These are phyloP conservation scores for Verticillium longisporum DNA, from an alignment of 2,329 filamentous ascomycete genomes.

Conservation along the genomic window DNA sequence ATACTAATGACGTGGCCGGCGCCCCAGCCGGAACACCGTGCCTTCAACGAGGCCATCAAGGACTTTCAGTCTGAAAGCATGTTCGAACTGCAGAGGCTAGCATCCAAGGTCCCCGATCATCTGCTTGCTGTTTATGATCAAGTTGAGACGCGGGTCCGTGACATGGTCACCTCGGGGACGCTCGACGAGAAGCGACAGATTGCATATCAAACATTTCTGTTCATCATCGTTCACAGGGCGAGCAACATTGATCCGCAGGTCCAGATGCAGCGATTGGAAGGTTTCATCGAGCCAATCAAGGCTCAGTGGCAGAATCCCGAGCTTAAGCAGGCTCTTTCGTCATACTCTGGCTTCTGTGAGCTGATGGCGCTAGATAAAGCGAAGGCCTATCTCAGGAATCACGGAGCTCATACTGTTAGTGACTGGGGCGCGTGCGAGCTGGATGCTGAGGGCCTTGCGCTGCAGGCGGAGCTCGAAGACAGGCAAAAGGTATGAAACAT, in stretches of 20 bases:
- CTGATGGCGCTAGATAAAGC: conserved; percentile 75
- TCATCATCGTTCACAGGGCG: conserved; percentile 89
- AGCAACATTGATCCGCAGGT: conserved; percentile 63
- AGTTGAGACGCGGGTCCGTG: conserved; percentile 74
- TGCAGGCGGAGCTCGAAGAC: conserved; percentile 74
- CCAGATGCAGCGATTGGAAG: conserved; percentile 64
- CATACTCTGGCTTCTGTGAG: conserved; percentile 72
- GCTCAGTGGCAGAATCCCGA: conserved; percentile 69
- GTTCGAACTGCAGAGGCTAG: conserved; percentile 80
- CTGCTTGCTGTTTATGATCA: conserved; percentile 83
- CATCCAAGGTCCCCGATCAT: conserved; percentile 85
- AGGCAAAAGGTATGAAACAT: conserved; percentile 53
- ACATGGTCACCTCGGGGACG: conserved; percentile 65
- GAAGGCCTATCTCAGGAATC: conserved; percentile 68
- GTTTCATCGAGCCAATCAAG: conserved; percentile 78
- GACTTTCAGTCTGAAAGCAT: conserved; percentile 81
- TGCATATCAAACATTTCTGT: conserved; percentile 83
- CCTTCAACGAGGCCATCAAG: conserved; percentile 83
- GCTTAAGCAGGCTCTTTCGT: conserved; percentile 62
- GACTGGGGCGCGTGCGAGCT: conserved; percentile 79
- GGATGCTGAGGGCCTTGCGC: conserved; percentile 68
- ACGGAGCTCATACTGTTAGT: conserved; percentile 65
- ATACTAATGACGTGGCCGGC: conserved; percentile 78
- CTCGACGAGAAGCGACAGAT: conserved; percentile 78
- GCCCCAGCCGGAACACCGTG: conserved; percentile 60